Evolutionary conservation across 163 green algal genomes (phyloP).

Genomic region (Scenedesmus sp.): DNA sequence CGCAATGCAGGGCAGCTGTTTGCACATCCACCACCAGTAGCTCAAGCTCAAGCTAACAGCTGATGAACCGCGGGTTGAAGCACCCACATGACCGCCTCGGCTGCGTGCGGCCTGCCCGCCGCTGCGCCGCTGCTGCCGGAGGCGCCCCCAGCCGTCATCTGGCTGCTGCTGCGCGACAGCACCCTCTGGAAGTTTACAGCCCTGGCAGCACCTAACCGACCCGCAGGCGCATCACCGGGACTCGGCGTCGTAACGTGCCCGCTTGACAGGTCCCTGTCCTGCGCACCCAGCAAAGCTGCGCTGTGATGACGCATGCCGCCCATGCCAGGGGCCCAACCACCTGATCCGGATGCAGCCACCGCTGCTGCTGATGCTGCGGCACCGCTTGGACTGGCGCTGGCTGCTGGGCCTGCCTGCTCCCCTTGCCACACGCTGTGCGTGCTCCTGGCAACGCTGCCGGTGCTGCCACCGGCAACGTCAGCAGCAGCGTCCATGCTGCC

Average conservation of each 20-base stretch:
- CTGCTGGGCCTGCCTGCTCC: neutral
- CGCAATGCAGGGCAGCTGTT: neutral
- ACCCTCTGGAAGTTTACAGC: neutral
- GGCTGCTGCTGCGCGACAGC: conserved; percentile 5
- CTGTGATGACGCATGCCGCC: neutral
- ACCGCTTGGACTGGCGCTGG: neutral
- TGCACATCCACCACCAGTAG: neutral
- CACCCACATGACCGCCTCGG: neutral
- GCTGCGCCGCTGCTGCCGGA: neutral
- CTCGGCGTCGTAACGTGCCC: neutral
- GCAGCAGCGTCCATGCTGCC: neutral
- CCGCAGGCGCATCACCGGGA: neutral
- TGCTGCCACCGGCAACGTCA: neutral
- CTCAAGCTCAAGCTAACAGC: neutral
- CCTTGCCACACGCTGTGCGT: neutral
- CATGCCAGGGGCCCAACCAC: neutral
- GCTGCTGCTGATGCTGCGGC: neutral
- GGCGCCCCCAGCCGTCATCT: neutral
- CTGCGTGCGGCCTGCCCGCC: neutral
- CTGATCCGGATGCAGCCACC: neutral
- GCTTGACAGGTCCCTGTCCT: neutral
- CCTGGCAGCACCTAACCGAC: neutral
- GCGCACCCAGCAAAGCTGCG: neutral
- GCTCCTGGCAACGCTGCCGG: neutral
- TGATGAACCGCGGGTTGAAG: neutral